Conservation (phyloP, 2,329 filamentous ascomycete species). For the Colletotrichum graminicola region DNA sequence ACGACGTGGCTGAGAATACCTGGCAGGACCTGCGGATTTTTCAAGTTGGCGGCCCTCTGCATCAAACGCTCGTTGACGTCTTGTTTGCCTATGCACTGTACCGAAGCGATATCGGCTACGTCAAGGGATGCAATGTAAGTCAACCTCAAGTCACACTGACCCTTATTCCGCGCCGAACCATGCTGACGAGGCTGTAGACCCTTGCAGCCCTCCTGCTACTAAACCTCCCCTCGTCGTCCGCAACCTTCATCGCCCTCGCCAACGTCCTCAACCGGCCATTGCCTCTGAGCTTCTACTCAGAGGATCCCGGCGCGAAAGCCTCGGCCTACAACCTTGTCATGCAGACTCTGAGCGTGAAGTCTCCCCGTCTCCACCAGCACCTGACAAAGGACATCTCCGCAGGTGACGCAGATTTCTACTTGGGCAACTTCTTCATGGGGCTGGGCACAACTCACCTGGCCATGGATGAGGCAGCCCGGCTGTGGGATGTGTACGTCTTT, state of each 20-base stretch:
- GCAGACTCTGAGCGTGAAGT: conserved; percentile 74
- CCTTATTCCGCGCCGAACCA: conserved; percentile 17
- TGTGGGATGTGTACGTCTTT: conserved; percentile 88
- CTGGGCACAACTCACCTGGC: conserved; percentile 74
- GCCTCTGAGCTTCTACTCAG: conserved; percentile 80
- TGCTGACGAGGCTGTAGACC: conserved; percentile 60
- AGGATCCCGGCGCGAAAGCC: conserved; percentile 75
- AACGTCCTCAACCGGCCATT: conserved; percentile 83
- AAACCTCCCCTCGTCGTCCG: conserved; percentile 73
- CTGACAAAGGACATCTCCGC: conserved; percentile 64
- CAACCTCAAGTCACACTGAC: conserved; percentile 2
- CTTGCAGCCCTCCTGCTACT: conserved; percentile 80
- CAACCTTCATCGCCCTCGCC: conserved; percentile 78
- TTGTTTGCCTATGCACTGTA: conserved; percentile 86
- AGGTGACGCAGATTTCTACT: conserved; percentile 64
- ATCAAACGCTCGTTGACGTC: conserved; percentile 77
- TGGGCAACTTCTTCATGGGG: conserved; percentile 71
- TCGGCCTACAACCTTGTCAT: conserved; percentile 78
- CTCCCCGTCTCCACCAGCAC: conserved; percentile 72
- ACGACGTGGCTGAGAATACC: conserved; percentile 73
- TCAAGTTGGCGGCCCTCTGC: conserved; percentile 72
- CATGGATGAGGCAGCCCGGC: conserved; percentile 76
- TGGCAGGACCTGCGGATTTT: conserved; percentile 83
- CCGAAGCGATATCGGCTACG: conserved; percentile 83
- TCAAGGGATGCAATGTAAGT: conserved; percentile 80